These are phyloP conservation scores for Candida caryicola DNA, from an alignment of 805 yeast species.

Conservation along the genomic window DNA sequence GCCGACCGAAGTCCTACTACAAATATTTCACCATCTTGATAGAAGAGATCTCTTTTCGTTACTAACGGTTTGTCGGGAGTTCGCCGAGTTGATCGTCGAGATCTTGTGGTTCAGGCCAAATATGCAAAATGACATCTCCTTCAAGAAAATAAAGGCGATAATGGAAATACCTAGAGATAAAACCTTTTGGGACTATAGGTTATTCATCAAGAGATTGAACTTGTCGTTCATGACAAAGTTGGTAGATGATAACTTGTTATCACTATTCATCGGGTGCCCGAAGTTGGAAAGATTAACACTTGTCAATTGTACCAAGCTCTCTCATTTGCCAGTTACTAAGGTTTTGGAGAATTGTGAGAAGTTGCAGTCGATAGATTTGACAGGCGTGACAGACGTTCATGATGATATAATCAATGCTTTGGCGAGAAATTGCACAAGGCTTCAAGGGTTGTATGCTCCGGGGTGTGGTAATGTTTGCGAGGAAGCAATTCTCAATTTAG, in stretches of 20 bases:
- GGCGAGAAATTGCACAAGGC: conserved; percentile 65
- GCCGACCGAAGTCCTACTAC: conserved; percentile 61
- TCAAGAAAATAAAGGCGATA: conserved; percentile 53
- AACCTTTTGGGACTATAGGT: conserved; percentile 65
- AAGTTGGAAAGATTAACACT: conserved; percentile 83
- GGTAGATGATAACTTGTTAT: conserved; percentile 63
- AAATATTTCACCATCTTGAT: conserved; percentile 62
- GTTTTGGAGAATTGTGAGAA: conserved; percentile 64
- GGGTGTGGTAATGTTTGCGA: conserved; percentile 74
- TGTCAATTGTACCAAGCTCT: conserved; percentile 69
- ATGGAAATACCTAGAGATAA: conserved; percentile 45
- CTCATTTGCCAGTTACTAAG: conserved; percentile 57
- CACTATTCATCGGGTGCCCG: conserved; percentile 61
- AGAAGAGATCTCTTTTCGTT: conserved; percentile 61
- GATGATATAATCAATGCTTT: conserved; percentile 70
- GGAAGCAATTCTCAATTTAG: conserved; percentile 55
- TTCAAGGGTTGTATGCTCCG: conserved; percentile 90
- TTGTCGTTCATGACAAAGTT: conserved; percentile 67
- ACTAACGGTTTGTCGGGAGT: conserved; percentile 72
- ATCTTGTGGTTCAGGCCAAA: conserved; percentile 86
- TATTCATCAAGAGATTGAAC: conserved; percentile 74
- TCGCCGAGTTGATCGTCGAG: conserved; percentile 77
- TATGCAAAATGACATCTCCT: conserved; percentile 49
- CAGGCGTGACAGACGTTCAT: conserved; percentile 63
- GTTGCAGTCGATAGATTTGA: conserved; percentile 82